Conservation (phyloP, 805 yeast genomes). For the Ascoidea tarda region DNA sequence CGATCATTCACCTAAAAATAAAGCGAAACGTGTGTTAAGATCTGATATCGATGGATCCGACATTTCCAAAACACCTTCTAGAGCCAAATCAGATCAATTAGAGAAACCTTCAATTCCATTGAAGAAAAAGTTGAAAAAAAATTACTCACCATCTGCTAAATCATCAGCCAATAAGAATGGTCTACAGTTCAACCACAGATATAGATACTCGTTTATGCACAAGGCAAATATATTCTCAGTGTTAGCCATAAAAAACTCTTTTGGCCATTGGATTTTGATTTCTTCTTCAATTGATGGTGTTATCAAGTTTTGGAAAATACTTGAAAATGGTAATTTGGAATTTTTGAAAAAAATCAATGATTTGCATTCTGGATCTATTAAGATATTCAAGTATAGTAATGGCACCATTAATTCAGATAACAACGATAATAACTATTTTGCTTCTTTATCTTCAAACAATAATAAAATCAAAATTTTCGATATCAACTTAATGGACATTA, state of each 20-base stretch:
- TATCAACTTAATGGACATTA: slow-evolving; percentile 12
- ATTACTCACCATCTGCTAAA: too few relatives aligned
- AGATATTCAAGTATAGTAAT: too few relatives aligned
- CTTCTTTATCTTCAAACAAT: slow-evolving; percentile 7
- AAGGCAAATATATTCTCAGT: background rate
- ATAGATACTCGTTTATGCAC: background rate
- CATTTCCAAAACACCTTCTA: too few relatives aligned
- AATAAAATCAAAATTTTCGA: slow-evolving; percentile 12
- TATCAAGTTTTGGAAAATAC: slow-evolving; percentile 9
- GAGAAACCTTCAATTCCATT: too few relatives aligned
- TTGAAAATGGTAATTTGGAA: background rate
- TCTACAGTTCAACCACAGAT: background rate
- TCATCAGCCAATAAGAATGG: too few relatives aligned
- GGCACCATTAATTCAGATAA: background rate
- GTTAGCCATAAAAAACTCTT: background rate
- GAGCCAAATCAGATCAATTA: too few relatives aligned
- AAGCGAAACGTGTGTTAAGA: too few relatives aligned
- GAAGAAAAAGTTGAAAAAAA: too few relatives aligned
- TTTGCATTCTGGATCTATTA: background rate
- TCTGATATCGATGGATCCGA: too few relatives aligned
- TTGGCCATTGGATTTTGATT: background rate
- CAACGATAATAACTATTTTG: slow-evolving; percentile 2
- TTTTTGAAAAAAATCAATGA: background rate
- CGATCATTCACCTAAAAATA: too few relatives aligned
- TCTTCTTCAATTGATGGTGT: slow-evolving; percentile 8